Percentiles rank a stretch among this genome's conserved stretches.
These are phyloP conservation scores for Dittrichia graveolens DNA, from an alignment of 129 eudicot genomes.

Conservation along the genomic window DNA sequence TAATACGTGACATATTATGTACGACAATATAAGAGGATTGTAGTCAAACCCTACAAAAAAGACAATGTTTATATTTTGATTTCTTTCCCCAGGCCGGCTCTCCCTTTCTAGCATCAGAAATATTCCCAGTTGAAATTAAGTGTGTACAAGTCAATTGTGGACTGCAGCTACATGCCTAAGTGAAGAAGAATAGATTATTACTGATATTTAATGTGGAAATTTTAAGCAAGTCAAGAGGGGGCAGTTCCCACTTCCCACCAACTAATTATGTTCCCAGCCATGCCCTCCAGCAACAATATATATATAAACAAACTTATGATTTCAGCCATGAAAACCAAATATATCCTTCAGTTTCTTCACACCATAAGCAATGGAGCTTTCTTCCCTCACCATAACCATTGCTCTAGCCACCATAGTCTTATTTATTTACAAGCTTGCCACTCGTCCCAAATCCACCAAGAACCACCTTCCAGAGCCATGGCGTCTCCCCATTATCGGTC, in stretches of 20 bases:
- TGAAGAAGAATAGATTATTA: too few species aligned
- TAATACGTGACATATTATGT: too few species aligned
- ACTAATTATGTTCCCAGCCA: background rate
- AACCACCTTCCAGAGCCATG: slow-evolving; percentile 33
- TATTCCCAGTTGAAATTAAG: too few species aligned
- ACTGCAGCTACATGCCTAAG: too few species aligned
- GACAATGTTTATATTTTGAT: too few species aligned
- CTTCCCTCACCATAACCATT: slow-evolving; percentile 10
- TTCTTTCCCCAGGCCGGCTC: too few species aligned
- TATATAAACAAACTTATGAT: background rate
- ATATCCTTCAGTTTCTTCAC: too few species aligned
- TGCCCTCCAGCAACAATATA: background rate
- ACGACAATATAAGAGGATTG: too few species aligned
- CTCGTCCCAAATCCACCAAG: slow-evolving; percentile 20
- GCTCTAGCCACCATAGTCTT: slow-evolving; percentile 31
- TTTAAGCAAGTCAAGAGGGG: background rate
- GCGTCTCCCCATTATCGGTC: slow-evolving; percentile 38
- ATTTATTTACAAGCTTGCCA: slow-evolving; percentile 21
- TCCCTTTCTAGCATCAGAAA: too few species aligned
- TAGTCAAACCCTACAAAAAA: too few species aligned
- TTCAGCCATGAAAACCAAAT: background rate
- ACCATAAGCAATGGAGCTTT: slow-evolving; percentile 18
- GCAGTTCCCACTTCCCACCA: background rate
- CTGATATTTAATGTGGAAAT: too few species aligned
- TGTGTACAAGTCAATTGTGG: too few species aligned